These are phyloP conservation scores for Curvularia verruculosa DNA, from an alignment of 2,329 filamentous ascomycete genomes.

Conservation along the genomic window DNA sequence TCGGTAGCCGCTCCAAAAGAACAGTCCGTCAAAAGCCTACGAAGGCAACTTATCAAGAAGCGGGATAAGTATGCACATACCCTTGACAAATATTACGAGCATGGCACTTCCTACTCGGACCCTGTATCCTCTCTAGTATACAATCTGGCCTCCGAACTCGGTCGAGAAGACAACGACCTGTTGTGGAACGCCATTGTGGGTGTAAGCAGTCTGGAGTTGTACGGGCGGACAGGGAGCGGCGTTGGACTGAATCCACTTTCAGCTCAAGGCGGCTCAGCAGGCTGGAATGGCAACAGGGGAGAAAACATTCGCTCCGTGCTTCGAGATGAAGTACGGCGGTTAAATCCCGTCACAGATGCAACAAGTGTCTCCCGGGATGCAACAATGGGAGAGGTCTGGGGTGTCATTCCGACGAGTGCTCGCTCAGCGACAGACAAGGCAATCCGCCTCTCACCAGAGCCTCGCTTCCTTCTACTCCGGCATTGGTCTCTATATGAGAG, in stretches of 20 bases:
- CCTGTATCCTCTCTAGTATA: conserved; percentile 95
- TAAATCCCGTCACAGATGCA: conserved; percentile 76
- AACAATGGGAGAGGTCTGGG: conserved; percentile 69
- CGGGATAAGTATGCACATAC: conserved; percentile 77
- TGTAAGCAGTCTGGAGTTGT: conserved; percentile 90
- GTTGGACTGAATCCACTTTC: conserved; percentile 68
- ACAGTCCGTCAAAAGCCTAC: conserved; percentile 73
- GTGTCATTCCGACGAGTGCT: conserved; percentile 88
- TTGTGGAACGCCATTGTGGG: conserved; percentile 95
- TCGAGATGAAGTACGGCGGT: conserved; percentile 88
- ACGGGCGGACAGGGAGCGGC: conserved; percentile 82
- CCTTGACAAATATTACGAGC: conserved; percentile 80
- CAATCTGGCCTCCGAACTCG: conserved; percentile 90
- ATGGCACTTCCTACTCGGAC: conserved; percentile 90
- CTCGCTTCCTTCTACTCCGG: conserved; percentile 86
- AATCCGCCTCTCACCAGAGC: conserved; percentile 91
- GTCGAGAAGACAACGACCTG: conserved; percentile 94
- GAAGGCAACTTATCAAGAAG: conserved; percentile 74
- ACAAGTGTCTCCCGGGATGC: conserved; percentile 64
- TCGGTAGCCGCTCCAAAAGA: conserved; percentile 55
- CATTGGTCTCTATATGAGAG: conserved; percentile 99
- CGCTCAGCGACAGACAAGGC: conserved; percentile 88
- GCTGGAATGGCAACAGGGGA: conserved; percentile 82
- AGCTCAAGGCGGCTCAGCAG: conserved; percentile 62
- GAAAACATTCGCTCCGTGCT: conserved; percentile 84